A percentile compares a stretch with the other conserved stretches of the same genome.
phyloP scores from a whole-genome alignment of 805 yeast species.

The Sungouiozyma intestinalis region DNA sequence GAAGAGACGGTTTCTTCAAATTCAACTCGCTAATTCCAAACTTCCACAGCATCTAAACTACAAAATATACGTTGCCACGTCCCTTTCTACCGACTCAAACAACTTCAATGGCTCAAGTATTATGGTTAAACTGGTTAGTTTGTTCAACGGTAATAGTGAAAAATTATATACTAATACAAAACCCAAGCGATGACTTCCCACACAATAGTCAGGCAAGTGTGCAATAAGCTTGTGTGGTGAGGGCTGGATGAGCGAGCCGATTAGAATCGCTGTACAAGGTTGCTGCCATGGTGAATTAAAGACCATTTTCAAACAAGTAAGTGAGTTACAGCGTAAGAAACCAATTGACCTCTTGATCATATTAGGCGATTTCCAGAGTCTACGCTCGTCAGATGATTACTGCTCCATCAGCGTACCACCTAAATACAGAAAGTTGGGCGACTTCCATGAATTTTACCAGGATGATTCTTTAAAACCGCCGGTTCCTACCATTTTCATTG shows the following conservation, averaged over 20 bases:
- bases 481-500: conserved; percentile 67
- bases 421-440: conserved; percentile 68
- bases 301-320: conserved; percentile 39
- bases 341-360: conserved; percentile 55
- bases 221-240: too few relatives aligned
- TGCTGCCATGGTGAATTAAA: conserved; percentile 81
- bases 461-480: conserved; percentile 45
- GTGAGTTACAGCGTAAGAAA: conserved; percentile 10
- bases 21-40: neutral
- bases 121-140: too few relatives aligned
- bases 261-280: conserved; percentile 64
- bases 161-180: too few relatives aligned
- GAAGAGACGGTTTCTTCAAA: neutral
- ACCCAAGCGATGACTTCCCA: neutral
- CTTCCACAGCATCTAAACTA: neutral
- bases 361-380: conserved; percentile 88
- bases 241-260: neutral
- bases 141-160: too few relatives aligned
- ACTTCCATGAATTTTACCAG: conserved; percentile 70
- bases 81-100: too few relatives aligned
- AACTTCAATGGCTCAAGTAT: too few relatives aligned
- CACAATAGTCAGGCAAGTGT: too few relatives aligned
- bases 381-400: conserved; percentile 55
- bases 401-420: conserved; percentile 65
- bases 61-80: too few relatives aligned